Evolutionary conservation across 345 rosid genomes (phyloP).

Genomic region (Euphorbia peplus): DNA sequence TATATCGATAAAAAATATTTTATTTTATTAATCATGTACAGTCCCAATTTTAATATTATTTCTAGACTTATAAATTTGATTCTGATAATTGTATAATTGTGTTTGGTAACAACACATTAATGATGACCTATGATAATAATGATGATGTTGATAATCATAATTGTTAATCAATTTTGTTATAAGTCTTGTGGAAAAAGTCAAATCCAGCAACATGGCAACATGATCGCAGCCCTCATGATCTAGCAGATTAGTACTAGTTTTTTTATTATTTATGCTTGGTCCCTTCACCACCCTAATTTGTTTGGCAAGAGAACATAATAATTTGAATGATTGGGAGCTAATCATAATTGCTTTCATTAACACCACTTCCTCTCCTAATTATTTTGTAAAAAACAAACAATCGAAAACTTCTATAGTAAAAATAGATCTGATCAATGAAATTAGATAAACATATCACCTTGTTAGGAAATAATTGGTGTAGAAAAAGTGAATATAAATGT

Average conservation of each 20-base stretch:
- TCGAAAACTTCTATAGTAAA: no score
- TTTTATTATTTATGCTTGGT: not conserved
- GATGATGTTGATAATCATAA: constrained; percentile 20
- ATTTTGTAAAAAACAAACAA: no score
- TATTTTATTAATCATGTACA: no score
- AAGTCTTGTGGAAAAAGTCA: constrained; percentile 11
- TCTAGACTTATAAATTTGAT: no score
- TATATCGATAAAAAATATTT: no score
- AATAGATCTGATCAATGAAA: no score
- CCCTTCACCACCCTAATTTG: constrained; percentile 3
- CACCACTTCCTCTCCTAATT: no score
- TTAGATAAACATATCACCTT: no score
- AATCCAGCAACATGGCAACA: constrained; percentile 16
- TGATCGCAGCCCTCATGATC: constrained; percentile 18
- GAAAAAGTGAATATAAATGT: no score
- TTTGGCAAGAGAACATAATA: constrained; percentile 7
- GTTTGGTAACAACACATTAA: constrained; percentile 31
- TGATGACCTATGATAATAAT: constrained; percentile 15
- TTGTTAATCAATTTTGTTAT: not conserved
- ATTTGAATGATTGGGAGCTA: constrained; percentile 17
- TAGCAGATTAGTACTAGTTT: constrained; percentile 16
- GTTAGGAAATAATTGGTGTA: no score
- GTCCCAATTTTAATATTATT: no score
- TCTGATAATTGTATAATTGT: constrained; percentile 20
- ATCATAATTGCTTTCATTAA: constrained; percentile 15